Conservation (phyloP, 306 rosid genomes). For the Dryas octopetala region DNA sequence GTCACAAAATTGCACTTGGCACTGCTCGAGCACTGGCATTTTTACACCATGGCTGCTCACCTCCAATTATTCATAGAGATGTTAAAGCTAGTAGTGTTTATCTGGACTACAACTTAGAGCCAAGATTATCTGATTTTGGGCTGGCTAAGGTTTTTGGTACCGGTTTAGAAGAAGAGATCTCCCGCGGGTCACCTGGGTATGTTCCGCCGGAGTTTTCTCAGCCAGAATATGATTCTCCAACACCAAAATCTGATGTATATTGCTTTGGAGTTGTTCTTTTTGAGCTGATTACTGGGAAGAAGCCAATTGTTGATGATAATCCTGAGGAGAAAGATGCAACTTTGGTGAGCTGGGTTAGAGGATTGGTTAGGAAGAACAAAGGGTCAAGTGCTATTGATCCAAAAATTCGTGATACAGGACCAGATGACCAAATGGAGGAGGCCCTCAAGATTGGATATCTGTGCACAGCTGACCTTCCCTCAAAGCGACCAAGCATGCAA, state of each 20-base stretch:
- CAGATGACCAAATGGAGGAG: slow-evolving; percentile 76
- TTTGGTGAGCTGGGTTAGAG: slow-evolving; percentile 90
- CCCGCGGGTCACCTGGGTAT: slow-evolving; percentile 72
- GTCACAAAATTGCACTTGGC: slow-evolving; percentile 93
- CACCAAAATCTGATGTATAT: slow-evolving; percentile 88
- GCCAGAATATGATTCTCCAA: slow-evolving; percentile 59
- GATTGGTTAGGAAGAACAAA: slow-evolving; percentile 66
- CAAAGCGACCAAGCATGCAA: slow-evolving; percentile 95
- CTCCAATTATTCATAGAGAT: slow-evolving; percentile 89
- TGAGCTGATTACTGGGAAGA: slow-evolving; percentile 84
- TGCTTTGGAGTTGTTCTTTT: slow-evolving; percentile 91
- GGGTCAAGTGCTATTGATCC: slow-evolving; percentile 73
- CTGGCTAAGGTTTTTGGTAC: slow-evolving; percentile 81
- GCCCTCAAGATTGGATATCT: slow-evolving; percentile 91
- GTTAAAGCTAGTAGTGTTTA: slow-evolving; percentile 93
- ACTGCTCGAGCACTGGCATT: slow-evolving; percentile 91
- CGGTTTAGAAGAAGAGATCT: slow-evolving; percentile 83
- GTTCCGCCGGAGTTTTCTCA: slow-evolving; percentile 78
- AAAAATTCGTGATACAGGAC: slow-evolving; percentile 61
- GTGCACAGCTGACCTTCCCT: slow-evolving; percentile 92
- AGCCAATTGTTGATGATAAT: slow-evolving; percentile 83
- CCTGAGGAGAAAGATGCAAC: slow-evolving; percentile 70
- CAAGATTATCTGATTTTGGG: slow-evolving; percentile 93
- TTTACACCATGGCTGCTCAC: slow-evolving; percentile 98
- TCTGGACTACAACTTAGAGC: slow-evolving; percentile 85